Conservation (phyloP, 371 early-diverging fungal species). For the Capillidium rhysosporum region DNA sequence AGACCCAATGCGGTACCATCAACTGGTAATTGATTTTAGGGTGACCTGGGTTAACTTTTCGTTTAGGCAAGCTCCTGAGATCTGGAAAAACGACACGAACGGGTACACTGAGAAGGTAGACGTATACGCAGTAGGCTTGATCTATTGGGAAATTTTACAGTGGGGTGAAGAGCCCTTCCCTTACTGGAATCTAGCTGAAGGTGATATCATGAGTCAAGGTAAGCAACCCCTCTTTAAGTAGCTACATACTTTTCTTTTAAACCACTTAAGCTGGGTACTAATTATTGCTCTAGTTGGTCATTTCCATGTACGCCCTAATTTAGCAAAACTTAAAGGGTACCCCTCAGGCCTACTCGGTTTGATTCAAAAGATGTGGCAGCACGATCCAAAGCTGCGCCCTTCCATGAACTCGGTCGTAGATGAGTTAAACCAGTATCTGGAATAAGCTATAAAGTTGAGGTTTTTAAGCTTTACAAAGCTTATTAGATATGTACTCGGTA, state of each 20-base stretch:
- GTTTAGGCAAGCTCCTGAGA: slow-evolving; percentile 35
- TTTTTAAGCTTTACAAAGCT: too few species aligned
- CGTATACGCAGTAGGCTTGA: slow-evolving; percentile 52
- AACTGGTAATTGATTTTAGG: slow-evolving; percentile 37
- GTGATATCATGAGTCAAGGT: slow-evolving; percentile 27
- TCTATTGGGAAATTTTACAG: slow-evolving; percentile 60
- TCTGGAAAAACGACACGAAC: slow-evolving; percentile 37
- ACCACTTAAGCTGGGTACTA: neutral
- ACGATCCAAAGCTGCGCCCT: slow-evolving; percentile 33
- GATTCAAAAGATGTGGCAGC: slow-evolving; percentile 54
- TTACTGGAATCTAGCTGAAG: slow-evolving; percentile 40
- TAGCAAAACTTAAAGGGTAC: slow-evolving; percentile 28
- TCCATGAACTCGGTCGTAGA: slow-evolving; percentile 44
- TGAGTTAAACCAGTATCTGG: slow-evolving; percentile 27
- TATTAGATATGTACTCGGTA: too few species aligned
- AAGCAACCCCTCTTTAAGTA: slow-evolving; percentile 9
- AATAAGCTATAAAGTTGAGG: too few species aligned
- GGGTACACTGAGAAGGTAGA: slow-evolving; percentile 55
- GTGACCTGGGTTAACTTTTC: neutral
- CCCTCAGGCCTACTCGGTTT: slow-evolving; percentile 33
- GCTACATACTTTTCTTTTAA: too few species aligned
- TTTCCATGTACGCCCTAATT: slow-evolving; percentile 29
- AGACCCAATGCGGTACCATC: slow-evolving; percentile 53
- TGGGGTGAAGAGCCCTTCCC: slow-evolving; percentile 55
- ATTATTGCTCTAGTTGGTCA: slow-evolving; percentile 24